Percentiles rank a stretch among this genome's conserved stretches.
Evolutionary conservation across 768 basidiomycete genomes (phyloP).

Genomic region (Pilatotrama ljubarskyi): DNA sequence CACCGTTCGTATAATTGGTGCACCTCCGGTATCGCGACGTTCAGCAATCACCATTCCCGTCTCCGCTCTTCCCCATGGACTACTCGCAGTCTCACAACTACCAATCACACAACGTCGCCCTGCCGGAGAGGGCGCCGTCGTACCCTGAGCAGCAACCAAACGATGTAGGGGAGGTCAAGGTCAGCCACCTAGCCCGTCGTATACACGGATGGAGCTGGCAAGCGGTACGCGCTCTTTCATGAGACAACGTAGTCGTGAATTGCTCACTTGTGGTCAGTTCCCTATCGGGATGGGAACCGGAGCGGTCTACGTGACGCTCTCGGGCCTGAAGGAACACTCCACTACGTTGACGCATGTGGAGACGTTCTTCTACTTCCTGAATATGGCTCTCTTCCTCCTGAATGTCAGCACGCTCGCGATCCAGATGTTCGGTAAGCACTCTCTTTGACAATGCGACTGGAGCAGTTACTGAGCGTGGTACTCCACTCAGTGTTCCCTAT

Average conservation of each 20-base stretch:
- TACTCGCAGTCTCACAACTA: conserved; percentile 4
- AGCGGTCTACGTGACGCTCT: conserved; percentile 50
- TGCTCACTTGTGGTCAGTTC: conserved; percentile 34
- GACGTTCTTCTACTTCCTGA: conserved; percentile 48
- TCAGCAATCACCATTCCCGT: background rate
- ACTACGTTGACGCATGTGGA: conserved; percentile 37
- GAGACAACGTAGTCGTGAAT: conserved; percentile 31
- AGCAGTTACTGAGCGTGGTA: background rate
- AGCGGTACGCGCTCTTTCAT: conserved; percentile 36
- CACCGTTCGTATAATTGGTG: conserved; percentile 3
- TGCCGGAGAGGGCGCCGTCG: conserved; percentile 4
- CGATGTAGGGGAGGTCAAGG: conserved; percentile 15
- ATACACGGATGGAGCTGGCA: conserved; percentile 55
- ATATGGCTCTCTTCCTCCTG: conserved; percentile 44
- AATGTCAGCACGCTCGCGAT: conserved; percentile 44
- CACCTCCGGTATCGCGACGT: background rate
- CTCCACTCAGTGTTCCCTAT: conserved; percentile 41
- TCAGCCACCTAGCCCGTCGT: conserved; percentile 40
- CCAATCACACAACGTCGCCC: conserved; percentile 11
- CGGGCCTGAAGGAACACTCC: conserved; percentile 40
- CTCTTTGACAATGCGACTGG: background rate
- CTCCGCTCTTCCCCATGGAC: conserved; percentile 6
- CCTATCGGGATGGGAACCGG: conserved; percentile 52
- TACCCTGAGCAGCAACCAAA: background rate
- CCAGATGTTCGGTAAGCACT: conserved; percentile 43